phyloP scores from a whole-genome alignment of 1,284 basidiomycete genomes.

The Fomitopsis schrenkii region DNA sequence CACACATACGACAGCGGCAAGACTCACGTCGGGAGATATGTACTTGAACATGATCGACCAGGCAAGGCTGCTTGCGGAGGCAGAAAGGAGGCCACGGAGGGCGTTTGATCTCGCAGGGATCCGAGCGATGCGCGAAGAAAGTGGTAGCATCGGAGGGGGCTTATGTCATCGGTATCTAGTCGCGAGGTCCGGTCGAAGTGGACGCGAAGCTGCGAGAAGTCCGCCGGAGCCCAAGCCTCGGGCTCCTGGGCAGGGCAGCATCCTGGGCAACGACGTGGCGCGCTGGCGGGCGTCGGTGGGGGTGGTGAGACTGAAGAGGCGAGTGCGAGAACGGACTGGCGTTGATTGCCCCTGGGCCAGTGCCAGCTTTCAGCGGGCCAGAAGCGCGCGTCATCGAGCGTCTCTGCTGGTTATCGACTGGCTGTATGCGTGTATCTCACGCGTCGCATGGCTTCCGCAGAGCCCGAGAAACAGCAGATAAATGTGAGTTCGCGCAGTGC shows the following conservation, averaged over 20 bases:
- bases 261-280: neutral
- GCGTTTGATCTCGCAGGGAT: slow-evolving; percentile 2
- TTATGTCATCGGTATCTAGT: slow-evolving; percentile 8
- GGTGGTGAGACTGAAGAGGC: neutral
- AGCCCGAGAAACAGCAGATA: slow-evolving; percentile 3
- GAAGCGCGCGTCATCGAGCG: slow-evolving; percentile 1
- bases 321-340: neutral
- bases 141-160: slow-evolving; percentile 2
- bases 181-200: slow-evolving; percentile 1
- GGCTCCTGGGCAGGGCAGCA: neutral
- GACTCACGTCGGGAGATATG: slow-evolving; percentile 28
- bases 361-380: neutral
- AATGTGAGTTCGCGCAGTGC: slow-evolving; percentile 8
- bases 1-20: neutral
- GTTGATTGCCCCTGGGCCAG: neutral
- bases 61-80: neutral
- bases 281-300: neutral
- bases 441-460: neutral
- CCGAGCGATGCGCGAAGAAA: slow-evolving; percentile 1
- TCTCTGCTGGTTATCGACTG: neutral
- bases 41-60: slow-evolving; percentile 23
- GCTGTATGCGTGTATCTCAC: neutral
- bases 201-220: slow-evolving; percentile 9
- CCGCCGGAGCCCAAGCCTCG: neutral
- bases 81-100: neutral